Evolutionary conservation across 2,329 filamentous ascomycete species (phyloP).

Genomic region (Chaetomium globosum): DNA sequence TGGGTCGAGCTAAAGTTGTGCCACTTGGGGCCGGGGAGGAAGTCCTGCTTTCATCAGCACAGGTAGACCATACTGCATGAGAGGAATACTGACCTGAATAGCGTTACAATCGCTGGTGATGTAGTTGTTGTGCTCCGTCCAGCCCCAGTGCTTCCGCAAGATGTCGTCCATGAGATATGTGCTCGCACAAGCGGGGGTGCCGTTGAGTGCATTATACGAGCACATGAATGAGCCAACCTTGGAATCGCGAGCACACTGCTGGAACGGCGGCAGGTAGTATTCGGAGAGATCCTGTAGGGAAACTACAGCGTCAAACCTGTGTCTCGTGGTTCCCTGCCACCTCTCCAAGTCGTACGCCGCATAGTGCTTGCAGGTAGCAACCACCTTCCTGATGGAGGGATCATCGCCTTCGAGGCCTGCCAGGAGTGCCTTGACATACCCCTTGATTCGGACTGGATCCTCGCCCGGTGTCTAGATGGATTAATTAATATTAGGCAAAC

Average conservation of each 20-base stretch:
- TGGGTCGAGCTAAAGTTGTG: constrained; percentile 33
- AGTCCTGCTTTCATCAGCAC: constrained; percentile 22
- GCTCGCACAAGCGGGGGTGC: constrained; percentile 50
- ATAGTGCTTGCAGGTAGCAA: constrained; percentile 60
- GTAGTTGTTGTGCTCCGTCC: constrained; percentile 36
- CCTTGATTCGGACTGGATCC: constrained; percentile 37
- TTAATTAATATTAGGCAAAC: background rate
- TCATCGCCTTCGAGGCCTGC: constrained; percentile 36
- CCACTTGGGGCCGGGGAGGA: constrained; percentile 23
- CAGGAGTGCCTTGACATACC: constrained; percentile 36
- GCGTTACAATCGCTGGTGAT: constrained; percentile 29
- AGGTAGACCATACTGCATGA: background rate
- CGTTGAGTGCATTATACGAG: constrained; percentile 66
- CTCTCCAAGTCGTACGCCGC: constrained; percentile 60
- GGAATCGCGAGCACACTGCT: constrained; percentile 62
- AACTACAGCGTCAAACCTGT: constrained; percentile 56
- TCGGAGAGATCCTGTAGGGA: constrained; percentile 64
- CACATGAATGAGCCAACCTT: constrained; percentile 64
- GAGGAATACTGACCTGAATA: constrained; percentile 15
- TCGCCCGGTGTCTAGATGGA: constrained; percentile 39
- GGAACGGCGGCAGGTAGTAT: constrained; percentile 69
- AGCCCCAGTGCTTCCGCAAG: constrained; percentile 49
- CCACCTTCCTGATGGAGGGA: constrained; percentile 29
- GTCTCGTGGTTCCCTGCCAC: constrained; percentile 35
- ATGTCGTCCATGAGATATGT: constrained; percentile 64